Evolutionary conservation across 352 stramenopile species (phyloP).

Genomic region (Paralagenidium karlingii): DNA sequence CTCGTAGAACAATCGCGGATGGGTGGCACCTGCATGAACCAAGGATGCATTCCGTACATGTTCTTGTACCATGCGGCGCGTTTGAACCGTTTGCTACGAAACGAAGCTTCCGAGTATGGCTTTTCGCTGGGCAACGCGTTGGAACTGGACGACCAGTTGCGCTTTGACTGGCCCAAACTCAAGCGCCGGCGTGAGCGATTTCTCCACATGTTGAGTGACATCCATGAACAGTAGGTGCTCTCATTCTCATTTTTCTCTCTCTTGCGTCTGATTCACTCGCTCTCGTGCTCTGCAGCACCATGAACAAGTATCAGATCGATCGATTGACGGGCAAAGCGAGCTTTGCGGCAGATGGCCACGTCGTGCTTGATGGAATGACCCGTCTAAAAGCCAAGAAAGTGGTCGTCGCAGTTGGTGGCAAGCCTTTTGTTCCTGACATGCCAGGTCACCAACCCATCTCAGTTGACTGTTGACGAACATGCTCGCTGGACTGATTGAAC

Average conservation of each 20-base stretch:
- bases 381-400: conserved; percentile 44
- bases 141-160: conserved; percentile 19
- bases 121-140: conserved; percentile 26
- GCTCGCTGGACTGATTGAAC: too few species aligned
- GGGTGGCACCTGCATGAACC: conserved; percentile 98
- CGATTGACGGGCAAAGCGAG: conserved; percentile 74
- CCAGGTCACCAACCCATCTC: conserved; percentile 19
- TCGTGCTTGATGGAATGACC: conserved; percentile 64
- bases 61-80: conserved; percentile 87
- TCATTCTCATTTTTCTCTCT: too few species aligned
- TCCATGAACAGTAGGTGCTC: conserved; percentile 89
- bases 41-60: conserved; percentile 99
- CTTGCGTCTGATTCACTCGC: too few species aligned
- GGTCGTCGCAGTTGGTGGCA: conserved; percentile 46
- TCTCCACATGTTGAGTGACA: conserved; percentile 91
- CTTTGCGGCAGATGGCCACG: conserved; percentile 71
- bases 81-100: conserved; percentile 36
- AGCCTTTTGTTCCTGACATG: conserved; percentile 42
- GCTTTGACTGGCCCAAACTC: conserved; percentile 86
- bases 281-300: too few species aligned
- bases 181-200: conserved; percentile 92
- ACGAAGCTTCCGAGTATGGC: conserved; percentile 44
- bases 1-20: conserved; percentile 86
- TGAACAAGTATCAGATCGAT: conserved; percentile 87
- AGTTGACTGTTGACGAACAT: too few species aligned